phyloP scores from a whole-genome alignment of 768 basidiomycete genomes.

The Serendipita sp. region DNA sequence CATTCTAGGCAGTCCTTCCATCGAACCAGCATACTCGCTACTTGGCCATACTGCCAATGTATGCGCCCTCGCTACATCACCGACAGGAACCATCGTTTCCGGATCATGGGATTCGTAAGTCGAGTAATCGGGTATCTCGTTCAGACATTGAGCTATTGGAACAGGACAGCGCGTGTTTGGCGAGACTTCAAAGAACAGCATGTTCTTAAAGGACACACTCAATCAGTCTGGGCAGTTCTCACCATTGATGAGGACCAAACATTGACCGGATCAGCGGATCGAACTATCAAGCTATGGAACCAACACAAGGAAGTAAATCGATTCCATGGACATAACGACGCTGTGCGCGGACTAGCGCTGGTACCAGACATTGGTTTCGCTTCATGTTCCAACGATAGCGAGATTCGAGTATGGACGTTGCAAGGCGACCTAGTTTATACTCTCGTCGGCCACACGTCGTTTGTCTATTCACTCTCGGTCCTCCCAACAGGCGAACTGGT shows the following conservation, averaged over 20 bases:
- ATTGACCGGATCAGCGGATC: constrained; percentile 89
- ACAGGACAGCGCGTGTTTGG: constrained; percentile 90
- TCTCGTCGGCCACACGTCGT: constrained; percentile 90
- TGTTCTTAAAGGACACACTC: constrained; percentile 70
- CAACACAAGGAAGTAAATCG: constrained; percentile 58
- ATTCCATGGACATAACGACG: constrained; percentile 77
- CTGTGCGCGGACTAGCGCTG: constrained; percentile 70
- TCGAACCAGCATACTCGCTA: constrained; percentile 61
- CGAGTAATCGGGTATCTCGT: background rate
- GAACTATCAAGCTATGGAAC: constrained; percentile 79
- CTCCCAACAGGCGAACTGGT: constrained; percentile 71
- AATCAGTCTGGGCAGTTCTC: constrained; percentile 88
- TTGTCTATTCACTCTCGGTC: constrained; percentile 79
- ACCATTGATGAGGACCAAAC: constrained; percentile 60
- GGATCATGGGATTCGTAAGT: constrained; percentile 95
- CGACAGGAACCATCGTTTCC: constrained; percentile 64
- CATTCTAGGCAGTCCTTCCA: constrained; percentile 34
- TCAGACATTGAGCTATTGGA: background rate
- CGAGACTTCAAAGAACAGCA: constrained; percentile 54
- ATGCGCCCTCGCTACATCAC: constrained; percentile 61
- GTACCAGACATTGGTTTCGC: constrained; percentile 84
- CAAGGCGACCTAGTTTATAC: constrained; percentile 61
- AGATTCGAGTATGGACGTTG: constrained; percentile 84
- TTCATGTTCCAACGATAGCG: constrained; percentile 90
- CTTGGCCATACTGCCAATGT: constrained; percentile 85